Conservation (phyloP, 441 rosid genomes). For the Erodium moschatum region DNA sequence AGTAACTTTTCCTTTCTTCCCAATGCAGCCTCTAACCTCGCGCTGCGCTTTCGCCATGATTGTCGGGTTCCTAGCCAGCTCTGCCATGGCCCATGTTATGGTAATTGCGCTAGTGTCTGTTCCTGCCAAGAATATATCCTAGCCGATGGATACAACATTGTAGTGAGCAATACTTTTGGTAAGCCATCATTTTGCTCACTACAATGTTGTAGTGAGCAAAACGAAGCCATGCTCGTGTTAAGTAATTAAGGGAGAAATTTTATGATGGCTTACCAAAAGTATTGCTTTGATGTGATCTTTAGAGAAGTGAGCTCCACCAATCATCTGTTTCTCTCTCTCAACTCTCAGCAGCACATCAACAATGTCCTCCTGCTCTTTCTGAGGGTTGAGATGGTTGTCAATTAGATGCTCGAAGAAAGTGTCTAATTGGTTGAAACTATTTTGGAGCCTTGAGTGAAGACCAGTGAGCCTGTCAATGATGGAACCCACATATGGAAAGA, state of each 20-base stretch:
- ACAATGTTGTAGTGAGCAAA: no score
- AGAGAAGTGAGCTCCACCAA: constrained; percentile 24
- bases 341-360: constrained; percentile 32
- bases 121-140: background rate
- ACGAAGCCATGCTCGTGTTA: no score
- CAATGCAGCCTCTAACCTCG: constrained; percentile 30
- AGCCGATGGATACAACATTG: no score
- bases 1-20: constrained; percentile 24
- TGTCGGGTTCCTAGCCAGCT: constrained; percentile 8
- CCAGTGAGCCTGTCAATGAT: constrained; percentile 30
- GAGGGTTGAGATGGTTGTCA: constrained; percentile 37
- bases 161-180: no score
- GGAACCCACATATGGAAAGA: constrained; percentile 23
- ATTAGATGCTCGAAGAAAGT: constrained; percentile 30
- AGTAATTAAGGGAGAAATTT: background rate
- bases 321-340: constrained; percentile 25
- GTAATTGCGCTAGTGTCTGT: background rate
- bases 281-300: constrained; percentile 29
- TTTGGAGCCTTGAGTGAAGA: constrained; percentile 29
- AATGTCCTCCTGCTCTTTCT: constrained; percentile 33
- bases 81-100: constrained; percentile 24
- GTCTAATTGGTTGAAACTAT: constrained; percentile 22
- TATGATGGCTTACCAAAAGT: constrained; percentile 30
- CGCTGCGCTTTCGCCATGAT: constrained; percentile 44
- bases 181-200: no score